Evolutionary conservation across 2,329 filamentous ascomycete species (phyloP).

Genomic region (Zymoseptoria tritici): DNA sequence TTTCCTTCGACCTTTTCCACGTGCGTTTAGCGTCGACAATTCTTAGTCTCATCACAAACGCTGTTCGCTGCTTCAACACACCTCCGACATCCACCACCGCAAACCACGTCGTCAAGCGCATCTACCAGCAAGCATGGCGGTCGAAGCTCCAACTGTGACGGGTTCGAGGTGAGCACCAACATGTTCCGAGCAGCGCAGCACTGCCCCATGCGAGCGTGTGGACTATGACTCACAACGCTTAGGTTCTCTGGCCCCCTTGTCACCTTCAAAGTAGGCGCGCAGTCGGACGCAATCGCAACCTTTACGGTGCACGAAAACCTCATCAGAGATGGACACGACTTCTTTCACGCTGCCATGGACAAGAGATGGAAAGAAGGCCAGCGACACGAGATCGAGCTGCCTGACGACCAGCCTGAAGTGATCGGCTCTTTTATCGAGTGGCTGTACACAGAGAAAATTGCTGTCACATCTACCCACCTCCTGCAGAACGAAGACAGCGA

Average conservation of each 20-base stretch:
- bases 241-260: background rate
- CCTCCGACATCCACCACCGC: background rate
- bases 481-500: background rate
- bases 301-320: slow-evolving; percentile 17
- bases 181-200: too few species aligned
- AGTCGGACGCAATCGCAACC: background rate
- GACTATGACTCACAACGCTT: background rate
- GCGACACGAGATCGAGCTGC: slow-evolving; percentile 10
- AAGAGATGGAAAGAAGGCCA: slow-evolving; percentile 17
- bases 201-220: too few species aligned
- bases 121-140: background rate
- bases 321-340: slow-evolving; percentile 9
- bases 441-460: slow-evolving; percentile 6
- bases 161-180: background rate
- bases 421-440: slow-evolving; percentile 15
- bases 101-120: background rate
- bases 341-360: slow-evolving; percentile 13
- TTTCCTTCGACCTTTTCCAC: too few species aligned
- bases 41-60: too few species aligned
- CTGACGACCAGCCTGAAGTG: slow-evolving; percentile 10
- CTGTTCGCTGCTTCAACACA: background rate
- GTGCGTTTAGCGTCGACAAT: too few species aligned
- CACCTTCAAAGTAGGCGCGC: background rate
- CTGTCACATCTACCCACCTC: background rate
- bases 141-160: background rate